A percentile compares a stretch with the other conserved stretches of the same genome.
Conservation (phyloP, 805 yeast genomes). For the Wickerhamiella brachini region DNA sequence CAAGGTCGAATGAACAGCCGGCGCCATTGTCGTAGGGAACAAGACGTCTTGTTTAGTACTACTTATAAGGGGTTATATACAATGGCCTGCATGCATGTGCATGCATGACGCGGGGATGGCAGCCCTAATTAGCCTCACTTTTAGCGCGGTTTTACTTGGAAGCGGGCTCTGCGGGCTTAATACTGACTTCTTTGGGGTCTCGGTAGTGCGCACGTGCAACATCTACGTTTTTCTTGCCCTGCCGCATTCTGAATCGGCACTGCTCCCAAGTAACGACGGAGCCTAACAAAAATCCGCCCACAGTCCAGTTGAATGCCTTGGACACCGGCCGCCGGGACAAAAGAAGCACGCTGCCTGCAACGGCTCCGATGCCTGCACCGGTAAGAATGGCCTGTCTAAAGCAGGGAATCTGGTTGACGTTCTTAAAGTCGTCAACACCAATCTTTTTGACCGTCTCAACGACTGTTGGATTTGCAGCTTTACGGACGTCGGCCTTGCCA, state of each 20-base stretch:
- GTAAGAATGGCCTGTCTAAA: constrained; percentile 26
- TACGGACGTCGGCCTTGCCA: constrained; percentile 6
- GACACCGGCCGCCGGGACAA: constrained; percentile 17
- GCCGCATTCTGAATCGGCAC: constrained; percentile 59
- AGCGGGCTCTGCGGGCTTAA: not conserved
- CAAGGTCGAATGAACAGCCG: not conserved
- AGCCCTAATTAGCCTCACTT: not conserved
- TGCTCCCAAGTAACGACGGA: constrained; percentile 86
- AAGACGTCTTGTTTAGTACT: not conserved
- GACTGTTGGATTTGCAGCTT: constrained; percentile 12
- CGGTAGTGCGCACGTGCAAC: constrained; percentile 38
- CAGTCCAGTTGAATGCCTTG: constrained; percentile 66
- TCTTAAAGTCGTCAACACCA: constrained; percentile 21
- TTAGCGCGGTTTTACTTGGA: not conserved
- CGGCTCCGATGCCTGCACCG: constrained; percentile 23
- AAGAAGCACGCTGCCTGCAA: constrained; percentile 20
- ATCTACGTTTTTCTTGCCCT: constrained; percentile 51
- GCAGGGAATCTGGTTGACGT: constrained; percentile 24
- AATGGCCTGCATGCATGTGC: not conserved
- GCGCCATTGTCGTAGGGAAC: not conserved
- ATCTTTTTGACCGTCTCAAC: constrained; percentile 15
- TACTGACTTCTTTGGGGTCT: constrained; percentile 3
- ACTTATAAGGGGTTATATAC: not conserved
- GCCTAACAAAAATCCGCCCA: constrained; percentile 68
- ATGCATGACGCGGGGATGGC: not conserved